phyloP scores from a whole-genome alignment of 495 filamentous ascomycete genomes.

The Neurospora sp. region DNA sequence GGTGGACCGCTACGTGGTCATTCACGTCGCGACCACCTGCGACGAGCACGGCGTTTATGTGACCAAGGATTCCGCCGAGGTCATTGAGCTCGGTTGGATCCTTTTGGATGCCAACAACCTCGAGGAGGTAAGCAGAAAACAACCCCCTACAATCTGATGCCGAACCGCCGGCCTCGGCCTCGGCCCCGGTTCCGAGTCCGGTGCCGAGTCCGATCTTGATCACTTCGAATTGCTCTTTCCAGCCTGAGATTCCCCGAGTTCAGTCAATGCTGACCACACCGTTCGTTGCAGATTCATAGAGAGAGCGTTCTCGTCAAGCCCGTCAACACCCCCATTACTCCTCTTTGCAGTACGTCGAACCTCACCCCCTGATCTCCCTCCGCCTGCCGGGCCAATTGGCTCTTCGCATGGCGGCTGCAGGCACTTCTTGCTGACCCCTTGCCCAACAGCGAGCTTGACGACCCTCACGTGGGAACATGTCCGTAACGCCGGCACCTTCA shows the following conservation, averaged over 20 bases:
- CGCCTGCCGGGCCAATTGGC: constrained; percentile 7
- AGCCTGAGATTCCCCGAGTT: neutral
- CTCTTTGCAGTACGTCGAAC: constrained; percentile 83
- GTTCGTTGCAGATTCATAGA: constrained; percentile 61
- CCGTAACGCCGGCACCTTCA: constrained; percentile 88
- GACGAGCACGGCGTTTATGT: constrained; percentile 99
- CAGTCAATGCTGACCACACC: constrained; percentile 5
- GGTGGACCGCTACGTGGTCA: constrained; percentile 91
- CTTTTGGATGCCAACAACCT: constrained; percentile 81
- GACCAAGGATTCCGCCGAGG: constrained; percentile 96
- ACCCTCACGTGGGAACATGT: constrained; percentile 99
- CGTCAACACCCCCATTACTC: constrained; percentile 96
- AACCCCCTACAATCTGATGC: neutral
- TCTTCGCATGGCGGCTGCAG: neutral
- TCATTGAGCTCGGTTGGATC: constrained; percentile 98
- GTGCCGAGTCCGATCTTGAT: neutral
- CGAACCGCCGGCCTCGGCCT: neutral
- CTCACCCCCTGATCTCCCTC: constrained; percentile 4
- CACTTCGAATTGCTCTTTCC: neutral
- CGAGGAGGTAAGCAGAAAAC: constrained; percentile 63
- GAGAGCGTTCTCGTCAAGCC: constrained; percentile 96
- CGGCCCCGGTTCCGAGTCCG: neutral
- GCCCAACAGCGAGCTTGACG: constrained; percentile 72
- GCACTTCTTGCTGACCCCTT: constrained; percentile 13
- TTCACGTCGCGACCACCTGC: constrained; percentile 97